These are phyloP conservation scores for Verticillium klebahnii DNA, from an alignment of 2,329 filamentous ascomycete genomes.

Conservation along the genomic window DNA sequence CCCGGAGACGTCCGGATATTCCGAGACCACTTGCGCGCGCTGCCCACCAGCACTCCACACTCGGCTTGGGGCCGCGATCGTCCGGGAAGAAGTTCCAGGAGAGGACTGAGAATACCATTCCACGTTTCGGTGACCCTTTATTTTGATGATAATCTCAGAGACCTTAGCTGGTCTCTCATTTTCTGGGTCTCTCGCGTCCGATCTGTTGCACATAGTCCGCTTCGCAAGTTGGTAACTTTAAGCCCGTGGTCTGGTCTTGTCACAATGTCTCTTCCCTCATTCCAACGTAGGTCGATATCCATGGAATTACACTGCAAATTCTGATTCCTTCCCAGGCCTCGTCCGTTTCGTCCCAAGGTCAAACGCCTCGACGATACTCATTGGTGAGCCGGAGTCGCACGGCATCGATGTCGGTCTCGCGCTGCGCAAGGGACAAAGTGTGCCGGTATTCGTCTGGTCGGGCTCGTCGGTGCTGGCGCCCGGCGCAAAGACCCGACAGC, in stretches of 20 bases:
- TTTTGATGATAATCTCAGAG: too few species aligned
- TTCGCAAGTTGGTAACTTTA: too few species aligned
- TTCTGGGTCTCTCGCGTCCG: too few species aligned
- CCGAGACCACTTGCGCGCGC: too few species aligned
- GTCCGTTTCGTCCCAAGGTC: constrained; percentile 54
- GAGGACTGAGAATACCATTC: too few species aligned
- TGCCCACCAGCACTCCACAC: too few species aligned
- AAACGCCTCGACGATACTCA: constrained; percentile 41
- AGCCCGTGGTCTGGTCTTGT: not conserved
- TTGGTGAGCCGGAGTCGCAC: constrained; percentile 51
- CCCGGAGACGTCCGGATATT: too few species aligned
- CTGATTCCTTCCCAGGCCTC: constrained; percentile 36
- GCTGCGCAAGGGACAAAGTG: constrained; percentile 49
- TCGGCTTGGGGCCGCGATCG: too few species aligned
- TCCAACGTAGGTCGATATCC: not conserved
- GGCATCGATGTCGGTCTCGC: constrained; percentile 53
- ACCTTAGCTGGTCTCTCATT: too few species aligned
- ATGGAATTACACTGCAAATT: not conserved
- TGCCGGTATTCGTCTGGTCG: constrained; percentile 51
- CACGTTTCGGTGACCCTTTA: too few species aligned
- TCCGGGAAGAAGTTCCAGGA: too few species aligned
- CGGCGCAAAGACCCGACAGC: constrained; percentile 43
- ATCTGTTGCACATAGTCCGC: too few species aligned
- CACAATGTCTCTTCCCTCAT: not conserved
- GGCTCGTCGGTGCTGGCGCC: constrained; percentile 53